These are phyloP conservation scores for Tribonema minus DNA, from an alignment of 108 stramenopile species.

Conservation along the genomic window DNA sequence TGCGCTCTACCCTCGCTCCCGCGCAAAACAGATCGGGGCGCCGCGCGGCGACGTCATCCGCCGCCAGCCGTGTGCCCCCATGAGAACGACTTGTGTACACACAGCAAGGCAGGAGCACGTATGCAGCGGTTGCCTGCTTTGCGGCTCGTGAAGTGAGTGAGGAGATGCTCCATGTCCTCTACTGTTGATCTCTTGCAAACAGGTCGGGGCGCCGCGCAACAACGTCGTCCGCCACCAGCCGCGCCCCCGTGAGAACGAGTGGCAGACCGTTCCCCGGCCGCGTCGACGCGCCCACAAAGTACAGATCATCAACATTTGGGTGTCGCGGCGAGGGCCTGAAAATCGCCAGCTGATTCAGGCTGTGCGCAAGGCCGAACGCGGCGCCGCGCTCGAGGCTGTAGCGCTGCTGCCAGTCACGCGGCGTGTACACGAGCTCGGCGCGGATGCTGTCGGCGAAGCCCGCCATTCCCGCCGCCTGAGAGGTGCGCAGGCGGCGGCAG, in stretches of 20 bases:
- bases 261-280: constrained; percentile 88
- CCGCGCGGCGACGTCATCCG: not conserved
- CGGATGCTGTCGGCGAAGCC: constrained; percentile 37
- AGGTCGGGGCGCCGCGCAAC: not conserved
- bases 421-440: constrained; percentile 36
- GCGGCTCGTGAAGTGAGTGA: too few species aligned
- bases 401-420: constrained; percentile 41
- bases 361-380: constrained; percentile 47
- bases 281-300: constrained; percentile 77
- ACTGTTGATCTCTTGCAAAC: too few species aligned
- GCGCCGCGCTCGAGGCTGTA: constrained; percentile 43
- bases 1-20: too few species aligned
- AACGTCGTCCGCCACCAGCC: constrained; percentile 34
- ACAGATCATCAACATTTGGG: constrained; percentile 54
- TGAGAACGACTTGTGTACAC: too few species aligned
- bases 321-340: constrained; percentile 27
- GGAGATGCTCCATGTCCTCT: too few species aligned
- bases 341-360: constrained; percentile 42
- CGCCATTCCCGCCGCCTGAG: constrained; percentile 9
- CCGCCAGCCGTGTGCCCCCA: constrained; percentile 65
- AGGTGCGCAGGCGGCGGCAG: not conserved
- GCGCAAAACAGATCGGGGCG: not conserved
- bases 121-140: too few species aligned
- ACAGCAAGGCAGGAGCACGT: too few species aligned
- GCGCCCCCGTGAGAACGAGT: constrained; percentile 74